Base-by-base conservation (phyloP, 73 alveolate species). In the Uronychia binucleata region DNA sequence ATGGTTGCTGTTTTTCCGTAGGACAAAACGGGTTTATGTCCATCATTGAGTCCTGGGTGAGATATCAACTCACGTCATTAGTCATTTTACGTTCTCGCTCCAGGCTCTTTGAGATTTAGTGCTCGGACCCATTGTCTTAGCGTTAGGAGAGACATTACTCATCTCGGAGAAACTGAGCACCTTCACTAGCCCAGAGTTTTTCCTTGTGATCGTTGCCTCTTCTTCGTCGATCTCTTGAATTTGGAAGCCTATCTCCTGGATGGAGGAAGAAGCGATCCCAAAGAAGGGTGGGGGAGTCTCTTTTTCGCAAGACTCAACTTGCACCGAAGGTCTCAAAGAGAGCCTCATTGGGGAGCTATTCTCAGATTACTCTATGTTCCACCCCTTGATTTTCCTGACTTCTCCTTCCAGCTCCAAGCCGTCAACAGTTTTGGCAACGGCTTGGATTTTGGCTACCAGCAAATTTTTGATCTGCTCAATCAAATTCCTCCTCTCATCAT, bases 401-500 rank as follows among this genome's bases (percentile, higher is more conserved):
- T 83, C 90, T 83, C 59, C 74, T 34, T 83, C 60, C n/a, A 83
- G 78, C 28, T 83, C 90, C 0, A 83, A 1, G 19, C 75, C 77
- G 11, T 0, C 27, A 26, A 83, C 27, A n/a, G 90, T 74, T 29
- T 83, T 83, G 34, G 30, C 1, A 32, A 83, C 35, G 0, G 90
- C 79, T 58, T 83, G 84, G 30, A 83, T 83, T 34, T 83, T 83
- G 1, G 90, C 90, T 0, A 83, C 32, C 57, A 83, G 67, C 5
- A 83, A 26, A 57, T 77, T 83, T 83, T 83, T 83, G 1, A 83
- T 83, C 34, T 83, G 57, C 31, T 83, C 90, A n/a, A 83, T 75
- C 60, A 83, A 28, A 33, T 75, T 83, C 34, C 90, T 74, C 30
- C 90, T 74, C 32, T 83, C 90, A 83, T 83, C 90, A 75, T 83